A percentile compares a stretch with the other conserved stretches of the same genome.
These are phyloP conservation scores for Botrytis fragariae DNA, from an alignment of 2,329 filamentous ascomycete genomes.

Conservation along the genomic window DNA sequence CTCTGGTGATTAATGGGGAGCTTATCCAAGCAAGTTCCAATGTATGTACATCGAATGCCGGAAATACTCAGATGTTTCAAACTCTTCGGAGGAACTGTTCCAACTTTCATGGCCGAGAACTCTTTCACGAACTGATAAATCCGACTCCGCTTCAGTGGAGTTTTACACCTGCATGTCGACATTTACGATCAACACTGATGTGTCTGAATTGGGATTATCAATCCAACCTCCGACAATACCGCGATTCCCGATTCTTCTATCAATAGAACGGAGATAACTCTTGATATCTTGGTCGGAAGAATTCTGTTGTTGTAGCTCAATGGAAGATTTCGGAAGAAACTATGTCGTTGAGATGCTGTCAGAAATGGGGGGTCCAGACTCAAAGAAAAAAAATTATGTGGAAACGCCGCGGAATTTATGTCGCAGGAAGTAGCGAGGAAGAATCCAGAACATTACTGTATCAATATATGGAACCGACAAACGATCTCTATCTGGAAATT, in stretches of 20 bases:
- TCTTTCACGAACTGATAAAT: background rate
- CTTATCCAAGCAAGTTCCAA: too few species aligned
- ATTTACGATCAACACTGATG: background rate
- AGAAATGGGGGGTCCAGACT: conserved; percentile 1
- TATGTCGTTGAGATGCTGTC: background rate
- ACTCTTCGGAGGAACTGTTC: background rate
- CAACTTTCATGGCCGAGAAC: background rate
- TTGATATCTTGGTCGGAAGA: background rate
- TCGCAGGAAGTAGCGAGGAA: background rate
- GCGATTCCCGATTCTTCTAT: background rate
- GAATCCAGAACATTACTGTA: conserved; percentile 15
- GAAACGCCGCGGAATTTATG: background rate
- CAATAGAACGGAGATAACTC: conserved; percentile 16
- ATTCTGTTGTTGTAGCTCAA: background rate
- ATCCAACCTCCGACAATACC: conserved; percentile 1
- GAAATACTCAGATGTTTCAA: background rate
- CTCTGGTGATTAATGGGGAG: background rate
- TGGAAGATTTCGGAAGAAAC: conserved; percentile 8
- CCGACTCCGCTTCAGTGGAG: background rate
- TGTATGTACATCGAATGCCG: too few species aligned
- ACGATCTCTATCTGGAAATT: background rate
- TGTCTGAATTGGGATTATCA: background rate
- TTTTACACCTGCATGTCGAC: conserved; percentile 1
- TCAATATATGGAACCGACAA: background rate
- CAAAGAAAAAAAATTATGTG: background rate